Evolutionary conservation across 306 rosid genomes (phyloP), one percentile per base, ranked within the genome.

Genomic region (Pterocarpus macrocarpus): DNA sequence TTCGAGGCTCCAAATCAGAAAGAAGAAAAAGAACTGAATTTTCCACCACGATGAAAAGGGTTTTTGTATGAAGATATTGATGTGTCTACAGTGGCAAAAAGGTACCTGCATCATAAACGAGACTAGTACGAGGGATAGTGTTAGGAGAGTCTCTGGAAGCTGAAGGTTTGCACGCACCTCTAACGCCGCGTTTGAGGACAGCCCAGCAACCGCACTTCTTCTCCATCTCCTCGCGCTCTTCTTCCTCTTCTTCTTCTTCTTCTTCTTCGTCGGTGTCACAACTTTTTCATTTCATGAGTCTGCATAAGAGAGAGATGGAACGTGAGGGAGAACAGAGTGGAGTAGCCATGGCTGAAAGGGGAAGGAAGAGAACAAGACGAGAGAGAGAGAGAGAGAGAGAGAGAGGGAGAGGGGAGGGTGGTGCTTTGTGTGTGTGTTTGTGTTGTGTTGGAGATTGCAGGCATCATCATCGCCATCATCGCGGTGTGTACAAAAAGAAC

Each of bases 401-500:
- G 70, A 75, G 59, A 62, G 75, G 30, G 78, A 69, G 78, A 68
- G 71, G 8, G 12, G 68, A 78, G 47, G 73, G 63, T 45, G 79
- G 73, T 72, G 88, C 63, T 50, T 73, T 56, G 85, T 67, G 81
- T 49, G 55, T 58, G 69, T 43, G 79, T 45, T 70, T 73, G 47
- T 43, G 47, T 64, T 78, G 87, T 83, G 90, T 80, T 82, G 81
- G 91, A 82, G 92, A 94, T 87, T 90, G 87, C 89, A 92, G 90
- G 94, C 92, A 92, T 92, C 95, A 92, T 91, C 97, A 90, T 88
- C 90, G 79, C 88, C 94, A 92, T 92, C 94, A 94, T 89, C 89
- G 88, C 97, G 83, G 89, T 87, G 89, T 85, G 97, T 94, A 91
- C 97, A 94, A 94, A 94, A 92, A 91, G 90, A 92, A 84, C 97